Percentiles rank a stretch among this genome's conserved stretches.
phyloP scores from a whole-genome alignment of 148 eudicot species.

The Silene latifolia region DNA sequence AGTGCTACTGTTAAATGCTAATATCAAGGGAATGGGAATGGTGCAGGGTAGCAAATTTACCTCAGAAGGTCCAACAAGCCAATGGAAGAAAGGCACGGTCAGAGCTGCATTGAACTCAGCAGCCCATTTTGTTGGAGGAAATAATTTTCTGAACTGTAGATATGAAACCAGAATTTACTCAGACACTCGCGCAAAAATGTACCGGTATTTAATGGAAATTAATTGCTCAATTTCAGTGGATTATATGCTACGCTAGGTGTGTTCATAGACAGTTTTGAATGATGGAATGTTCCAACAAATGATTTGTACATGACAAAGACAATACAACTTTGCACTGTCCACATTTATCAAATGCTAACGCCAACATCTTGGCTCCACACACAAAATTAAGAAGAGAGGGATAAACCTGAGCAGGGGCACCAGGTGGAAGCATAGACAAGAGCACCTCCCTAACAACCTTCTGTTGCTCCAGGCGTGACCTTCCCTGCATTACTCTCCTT shows the following conservation, averaged over 20 bases:
- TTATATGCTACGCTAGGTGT: background rate
- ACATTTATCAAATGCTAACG: background rate
- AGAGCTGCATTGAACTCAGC: slow-evolving; percentile 86
- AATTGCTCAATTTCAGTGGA: background rate
- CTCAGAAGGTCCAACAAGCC: slow-evolving; percentile 94
- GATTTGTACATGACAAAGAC: background rate
- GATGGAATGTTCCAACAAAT: background rate
- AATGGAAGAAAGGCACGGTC: slow-evolving; percentile 91
- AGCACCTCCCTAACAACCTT: slow-evolving; percentile 82
- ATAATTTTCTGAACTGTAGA: slow-evolving; percentile 74
- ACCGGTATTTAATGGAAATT: background rate
- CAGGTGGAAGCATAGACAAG: slow-evolving; percentile 91
- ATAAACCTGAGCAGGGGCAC: slow-evolving; percentile 80
- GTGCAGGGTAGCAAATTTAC: slow-evolving; percentile 26
- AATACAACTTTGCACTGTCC: background rate
- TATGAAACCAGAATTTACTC: background rate
- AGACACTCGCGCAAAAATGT: background rate
- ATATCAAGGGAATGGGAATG: too few relatives aligned
- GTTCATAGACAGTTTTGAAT: background rate
- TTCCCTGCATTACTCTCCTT: slow-evolving; percentile 72
- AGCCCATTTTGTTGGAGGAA: slow-evolving; percentile 94
- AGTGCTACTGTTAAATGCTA: too few relatives aligned
- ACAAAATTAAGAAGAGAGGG: background rate
- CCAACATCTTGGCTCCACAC: background rate
- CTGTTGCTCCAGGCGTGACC: slow-evolving; percentile 72